phyloP scores from a whole-genome alignment of 768 basidiomycete genomes.

The Sistotremastrum suecicum region DNA sequence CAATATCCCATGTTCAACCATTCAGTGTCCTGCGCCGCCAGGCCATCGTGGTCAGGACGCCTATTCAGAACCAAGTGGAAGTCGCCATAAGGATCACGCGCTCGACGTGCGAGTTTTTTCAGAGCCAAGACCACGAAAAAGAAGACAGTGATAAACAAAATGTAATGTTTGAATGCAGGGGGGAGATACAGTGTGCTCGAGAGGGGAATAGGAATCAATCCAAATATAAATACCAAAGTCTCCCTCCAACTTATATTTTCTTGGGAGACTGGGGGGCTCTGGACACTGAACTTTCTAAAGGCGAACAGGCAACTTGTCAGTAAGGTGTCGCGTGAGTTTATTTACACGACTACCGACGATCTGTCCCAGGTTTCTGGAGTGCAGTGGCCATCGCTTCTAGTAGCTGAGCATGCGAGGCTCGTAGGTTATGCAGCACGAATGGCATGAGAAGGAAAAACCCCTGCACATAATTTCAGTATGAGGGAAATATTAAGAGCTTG shows the following conservation, averaged over 20 bases:
- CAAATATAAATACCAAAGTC: constrained; percentile 16
- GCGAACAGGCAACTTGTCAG: too few relatives aligned
- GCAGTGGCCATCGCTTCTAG: too few relatives aligned
- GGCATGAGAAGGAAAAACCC: too few relatives aligned
- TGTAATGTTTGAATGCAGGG: background rate
- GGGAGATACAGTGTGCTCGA: background rate
- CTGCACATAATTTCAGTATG: too few relatives aligned
- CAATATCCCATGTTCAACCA: constrained; percentile 66
- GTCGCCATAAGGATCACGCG: constrained; percentile 38
- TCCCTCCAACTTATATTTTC: background rate
- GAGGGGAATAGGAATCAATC: constrained; percentile 14
- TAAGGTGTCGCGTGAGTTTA: too few relatives aligned
- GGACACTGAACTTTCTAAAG: too few relatives aligned
- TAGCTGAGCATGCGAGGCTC: too few relatives aligned
- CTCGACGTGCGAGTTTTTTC: constrained; percentile 3
- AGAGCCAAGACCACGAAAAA: constrained; percentile 2
- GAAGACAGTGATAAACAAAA: background rate
- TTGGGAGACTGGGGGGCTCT: too few relatives aligned
- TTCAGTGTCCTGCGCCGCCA: constrained; percentile 32
- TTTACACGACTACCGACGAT: too few relatives aligned
- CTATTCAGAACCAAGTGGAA: constrained; percentile 44
- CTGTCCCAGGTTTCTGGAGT: too few relatives aligned
- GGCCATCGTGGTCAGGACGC: constrained; percentile 19
- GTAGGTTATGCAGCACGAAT: too few relatives aligned
- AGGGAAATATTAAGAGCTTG: too few relatives aligned